Evolutionary conservation across 1,284 basidiomycete species (phyloP).

Genomic region (Pseudozyma sp.): DNA sequence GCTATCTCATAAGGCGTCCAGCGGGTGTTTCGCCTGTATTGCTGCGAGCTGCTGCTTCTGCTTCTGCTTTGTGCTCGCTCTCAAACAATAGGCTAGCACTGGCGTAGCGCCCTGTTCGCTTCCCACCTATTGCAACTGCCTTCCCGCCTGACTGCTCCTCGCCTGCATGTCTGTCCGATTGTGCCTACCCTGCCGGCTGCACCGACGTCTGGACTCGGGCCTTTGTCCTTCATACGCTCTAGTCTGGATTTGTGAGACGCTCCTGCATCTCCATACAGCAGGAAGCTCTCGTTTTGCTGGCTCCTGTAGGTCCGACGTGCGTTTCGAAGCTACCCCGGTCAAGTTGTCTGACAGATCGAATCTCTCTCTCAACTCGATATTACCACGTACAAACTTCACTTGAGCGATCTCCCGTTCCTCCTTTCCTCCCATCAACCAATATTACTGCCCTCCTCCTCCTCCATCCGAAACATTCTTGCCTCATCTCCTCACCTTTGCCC

Average conservation of each 20-base stretch:
- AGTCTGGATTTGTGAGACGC: not conserved
- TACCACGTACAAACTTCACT: not conserved
- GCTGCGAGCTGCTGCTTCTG: not conserved
- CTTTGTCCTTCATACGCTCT: not conserved
- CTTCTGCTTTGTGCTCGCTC: not conserved
- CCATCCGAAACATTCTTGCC: not conserved
- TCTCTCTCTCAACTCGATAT: constrained; percentile 9
- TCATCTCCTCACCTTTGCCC: not conserved
- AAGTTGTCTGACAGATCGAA: too few species aligned
- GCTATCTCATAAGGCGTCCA: not conserved
- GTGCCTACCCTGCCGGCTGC: not conserved
- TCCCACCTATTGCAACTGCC: not conserved
- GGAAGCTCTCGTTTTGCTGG: constrained; percentile 4
- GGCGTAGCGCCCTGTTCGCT: not conserved
- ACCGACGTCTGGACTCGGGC: not conserved
- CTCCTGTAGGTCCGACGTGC: not conserved
- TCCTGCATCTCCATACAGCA: constrained; percentile 14
- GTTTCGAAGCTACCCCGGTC: not conserved
- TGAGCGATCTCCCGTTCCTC: not conserved
- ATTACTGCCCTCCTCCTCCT: not conserved
- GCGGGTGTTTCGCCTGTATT: not conserved
- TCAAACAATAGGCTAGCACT: not conserved
- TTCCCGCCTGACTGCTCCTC: constrained; percentile 1
- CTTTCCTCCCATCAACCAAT: constrained; percentile 4
- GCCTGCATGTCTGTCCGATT: too few species aligned